These are phyloP conservation scores for Phragmites australis DNA, from an alignment of 176 grass and related monocot genomes.

Conservation along the genomic window DNA sequence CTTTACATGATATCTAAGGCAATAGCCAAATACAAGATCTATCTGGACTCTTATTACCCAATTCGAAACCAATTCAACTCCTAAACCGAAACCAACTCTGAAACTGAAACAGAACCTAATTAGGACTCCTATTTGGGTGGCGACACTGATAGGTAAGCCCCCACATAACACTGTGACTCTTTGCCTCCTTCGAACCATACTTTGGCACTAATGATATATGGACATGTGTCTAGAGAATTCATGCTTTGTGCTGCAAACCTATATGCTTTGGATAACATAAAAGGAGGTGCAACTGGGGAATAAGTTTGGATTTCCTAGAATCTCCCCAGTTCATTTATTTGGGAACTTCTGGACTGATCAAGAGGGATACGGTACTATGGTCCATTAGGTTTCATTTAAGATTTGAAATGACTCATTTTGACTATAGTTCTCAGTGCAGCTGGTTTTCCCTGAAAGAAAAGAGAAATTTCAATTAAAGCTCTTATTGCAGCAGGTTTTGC, in stretches of 20 bases:
- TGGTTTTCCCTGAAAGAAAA: neutral
- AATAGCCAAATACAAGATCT: too few relatives aligned
- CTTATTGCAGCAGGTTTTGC: neutral
- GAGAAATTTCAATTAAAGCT: neutral
- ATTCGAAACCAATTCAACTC: too few relatives aligned
- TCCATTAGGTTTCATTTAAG: neutral
- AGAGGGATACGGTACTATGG: neutral
- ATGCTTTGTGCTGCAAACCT: neutral
- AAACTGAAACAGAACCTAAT: too few relatives aligned
- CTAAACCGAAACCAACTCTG: too few relatives aligned
- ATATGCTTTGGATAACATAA: neutral
- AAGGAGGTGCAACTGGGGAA: neutral
- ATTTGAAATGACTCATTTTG: neutral
- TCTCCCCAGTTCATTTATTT: neutral
- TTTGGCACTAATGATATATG: neutral
- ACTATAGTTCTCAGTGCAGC: neutral
- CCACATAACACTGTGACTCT: too few relatives aligned
- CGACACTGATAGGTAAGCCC: neutral
- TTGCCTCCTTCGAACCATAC: neutral
- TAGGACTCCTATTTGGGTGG: too few relatives aligned
- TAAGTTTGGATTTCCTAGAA: constrained; percentile 15
- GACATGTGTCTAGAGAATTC: neutral
- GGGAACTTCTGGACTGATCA: neutral
- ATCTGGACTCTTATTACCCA: too few relatives aligned
- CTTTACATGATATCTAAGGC: too few relatives aligned